Evolutionary conservation across 371 early-diverging fungal genomes (phyloP), one percentile per base, ranked within the genome.

Genomic region (Lichtheimia ornata): DNA sequence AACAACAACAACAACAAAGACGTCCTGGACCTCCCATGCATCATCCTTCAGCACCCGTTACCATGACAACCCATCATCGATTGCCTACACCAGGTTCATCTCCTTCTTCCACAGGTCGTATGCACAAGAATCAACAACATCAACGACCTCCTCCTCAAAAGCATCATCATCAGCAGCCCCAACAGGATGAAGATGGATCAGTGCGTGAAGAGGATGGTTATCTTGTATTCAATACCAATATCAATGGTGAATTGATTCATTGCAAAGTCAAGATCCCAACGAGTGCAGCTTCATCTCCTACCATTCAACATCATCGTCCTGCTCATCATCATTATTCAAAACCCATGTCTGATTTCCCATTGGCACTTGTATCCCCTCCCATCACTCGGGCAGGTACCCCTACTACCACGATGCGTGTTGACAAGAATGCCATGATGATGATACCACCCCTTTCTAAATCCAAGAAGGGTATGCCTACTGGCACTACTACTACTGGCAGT

Each of bases 211-310:
- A 71, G 66, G 69, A 69, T 27, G 74, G 74, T 1, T 74, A 74
- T 53, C 53, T 74, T 9, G 53, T 69, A 30, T 74, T 74, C 51
- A 64, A 71, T 58, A 69, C 72, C 5, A 61, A 62, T 22, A 69
- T 64, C 56, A 67, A 71, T 58, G 74, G 71, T 7, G 74, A 71
- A 41, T 56, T 71, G 12, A 67, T 66, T 22, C 66, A 71, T 24
- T 74, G 69, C 51, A 67, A 64, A 53, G 72, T 71, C n/a, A 74
- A 71, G 58, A 71, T 74, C 50, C 74, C 74, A 11, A 56, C 45
- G 55, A 58, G 56, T 24, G 45, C 65, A 42, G 56, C 63, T 13
- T 62, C 66, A n/a, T 53, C 63, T 15, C 63, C 67, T 41, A 22
- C 50, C 24, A 54, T 56, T 14, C 56, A 50, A 42, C 59, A 49